phyloP scores from a whole-genome alignment of 148 eudicot genomes.

The Persicaria maculosa region DNA sequence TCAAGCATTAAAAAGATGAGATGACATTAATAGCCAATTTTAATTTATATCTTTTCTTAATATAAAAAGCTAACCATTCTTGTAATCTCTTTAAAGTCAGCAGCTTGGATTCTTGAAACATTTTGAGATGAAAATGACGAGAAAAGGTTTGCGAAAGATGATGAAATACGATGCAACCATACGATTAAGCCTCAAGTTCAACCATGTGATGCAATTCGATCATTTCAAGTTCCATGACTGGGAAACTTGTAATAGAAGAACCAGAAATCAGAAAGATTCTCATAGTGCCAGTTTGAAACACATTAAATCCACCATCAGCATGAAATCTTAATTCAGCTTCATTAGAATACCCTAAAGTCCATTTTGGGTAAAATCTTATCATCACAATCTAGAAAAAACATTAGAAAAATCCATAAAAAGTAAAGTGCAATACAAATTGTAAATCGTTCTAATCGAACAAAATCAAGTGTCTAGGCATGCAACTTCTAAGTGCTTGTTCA shows the following conservation, averaged over 20 bases:
- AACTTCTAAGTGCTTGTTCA: background rate
- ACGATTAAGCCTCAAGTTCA: background rate
- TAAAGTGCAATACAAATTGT: background rate
- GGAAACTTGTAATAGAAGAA: background rate
- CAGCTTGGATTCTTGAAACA: background rate
- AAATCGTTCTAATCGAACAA: background rate
- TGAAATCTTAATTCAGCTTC: background rate
- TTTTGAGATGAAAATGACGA: background rate
- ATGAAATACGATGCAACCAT: slow-evolving; percentile 1
- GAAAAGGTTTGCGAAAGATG: background rate
- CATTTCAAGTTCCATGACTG: background rate
- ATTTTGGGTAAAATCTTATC: background rate
- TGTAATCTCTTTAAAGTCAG: background rate
- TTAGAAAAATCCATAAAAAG: background rate
- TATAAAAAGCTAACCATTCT: background rate
- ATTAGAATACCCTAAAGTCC: slow-evolving; percentile 6
- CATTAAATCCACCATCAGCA: background rate
- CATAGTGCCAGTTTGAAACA: background rate
- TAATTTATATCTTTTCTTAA: background rate
- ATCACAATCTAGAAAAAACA: background rate
- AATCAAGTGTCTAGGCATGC: background rate
- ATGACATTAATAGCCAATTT: background rate
- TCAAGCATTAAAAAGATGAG: background rate
- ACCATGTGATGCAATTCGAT: background rate
- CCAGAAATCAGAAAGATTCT: background rate